Evolutionary conservation across 768 basidiomycete genomes (phyloP).

Genomic region (Leccinum disarticulatum): DNA sequence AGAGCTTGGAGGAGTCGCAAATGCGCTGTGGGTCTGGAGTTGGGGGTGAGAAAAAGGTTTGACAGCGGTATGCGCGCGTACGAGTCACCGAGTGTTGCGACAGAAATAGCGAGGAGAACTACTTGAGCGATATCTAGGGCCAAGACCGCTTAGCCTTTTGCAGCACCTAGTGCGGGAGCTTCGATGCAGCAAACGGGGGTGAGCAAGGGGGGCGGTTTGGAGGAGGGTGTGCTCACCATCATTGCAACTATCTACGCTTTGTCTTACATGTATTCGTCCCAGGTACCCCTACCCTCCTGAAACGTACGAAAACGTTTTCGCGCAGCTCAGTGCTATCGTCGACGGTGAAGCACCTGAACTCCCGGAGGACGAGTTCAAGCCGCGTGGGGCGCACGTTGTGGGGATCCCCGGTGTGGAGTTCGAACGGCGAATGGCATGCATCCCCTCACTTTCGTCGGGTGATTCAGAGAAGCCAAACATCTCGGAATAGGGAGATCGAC

Average conservation of each 20-base stretch:
- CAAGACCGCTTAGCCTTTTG: too few relatives aligned
- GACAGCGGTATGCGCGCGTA: too few relatives aligned
- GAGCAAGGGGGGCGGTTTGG: too few relatives aligned
- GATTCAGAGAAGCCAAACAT: slow-evolving; percentile 24
- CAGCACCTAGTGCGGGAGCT: too few relatives aligned
- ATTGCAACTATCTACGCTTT: neutral
- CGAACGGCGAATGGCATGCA: slow-evolving; percentile 23
- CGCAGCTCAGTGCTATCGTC: slow-evolving; percentile 94
- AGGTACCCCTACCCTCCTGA: slow-evolving; percentile 96
- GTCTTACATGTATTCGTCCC: slow-evolving; percentile 3
- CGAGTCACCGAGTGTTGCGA: too few relatives aligned
- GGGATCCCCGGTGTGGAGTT: slow-evolving; percentile 26
- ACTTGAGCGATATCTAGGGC: too few relatives aligned
- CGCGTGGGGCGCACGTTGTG: slow-evolving; percentile 18
- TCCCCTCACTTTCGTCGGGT: slow-evolving; percentile 6
- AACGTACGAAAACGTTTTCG: slow-evolving; percentile 96
- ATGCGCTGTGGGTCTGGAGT: too few relatives aligned
- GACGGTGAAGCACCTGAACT: slow-evolving; percentile 90
- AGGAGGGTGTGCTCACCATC: too few relatives aligned
- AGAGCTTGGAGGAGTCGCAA: too few relatives aligned
- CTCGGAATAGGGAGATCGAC: slow-evolving; percentile 18
- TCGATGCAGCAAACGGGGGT: too few relatives aligned
- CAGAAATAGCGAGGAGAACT: too few relatives aligned
- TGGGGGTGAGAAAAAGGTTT: too few relatives aligned
- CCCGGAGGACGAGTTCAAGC: slow-evolving; percentile 59